A percentile compares a stretch with the other conserved stretches of the same genome.
Evolutionary conservation across 2,329 filamentous ascomycete genomes (phyloP).

Genomic region (Mycocentrospora acerina): DNA sequence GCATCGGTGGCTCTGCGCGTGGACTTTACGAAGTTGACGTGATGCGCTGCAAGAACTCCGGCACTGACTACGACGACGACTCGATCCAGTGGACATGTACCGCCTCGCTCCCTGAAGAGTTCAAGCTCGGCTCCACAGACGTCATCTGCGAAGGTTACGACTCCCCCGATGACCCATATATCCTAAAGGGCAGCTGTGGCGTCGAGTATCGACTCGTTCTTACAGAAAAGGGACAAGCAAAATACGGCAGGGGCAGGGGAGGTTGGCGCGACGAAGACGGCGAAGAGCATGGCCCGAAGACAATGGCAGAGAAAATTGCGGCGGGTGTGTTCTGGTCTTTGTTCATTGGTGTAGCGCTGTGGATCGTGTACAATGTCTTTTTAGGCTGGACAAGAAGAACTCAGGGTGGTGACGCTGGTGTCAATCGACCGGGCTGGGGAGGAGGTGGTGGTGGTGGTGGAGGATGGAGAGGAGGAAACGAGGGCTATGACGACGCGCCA

Average conservation of each 20-base stretch:
- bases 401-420: conserved; percentile 21
- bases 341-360: conserved; percentile 61
- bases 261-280: conserved; percentile 36
- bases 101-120: conserved; percentile 61
- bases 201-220: conserved; percentile 83
- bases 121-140: conserved; percentile 81
- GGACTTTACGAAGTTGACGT: conserved; percentile 72
- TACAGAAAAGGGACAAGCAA: conserved; percentile 72
- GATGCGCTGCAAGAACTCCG: conserved; percentile 88
- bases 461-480: conserved; percentile 37
- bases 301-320: conserved; percentile 29
- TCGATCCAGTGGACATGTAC: conserved; percentile 92
- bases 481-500: conserved; percentile 50
- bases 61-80: conserved; percentile 75
- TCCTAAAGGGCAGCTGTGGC: conserved; percentile 90
- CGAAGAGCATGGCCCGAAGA: conserved; percentile 43
- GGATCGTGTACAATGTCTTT: conserved; percentile 64
- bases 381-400: conserved; percentile 28
- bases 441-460: conserved; percentile 47
- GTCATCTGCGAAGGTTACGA: conserved; percentile 91
- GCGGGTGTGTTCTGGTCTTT: conserved; percentile 60
- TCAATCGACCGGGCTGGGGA: conserved; percentile 37
- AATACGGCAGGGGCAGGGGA: conserved; percentile 61
- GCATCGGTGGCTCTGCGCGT: conserved; percentile 63
- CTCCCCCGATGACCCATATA: conserved; percentile 72